Evolutionary conservation across 352 stramenopile species (phyloP).

Genomic region (Phytopythium cucurbitacearum): DNA sequence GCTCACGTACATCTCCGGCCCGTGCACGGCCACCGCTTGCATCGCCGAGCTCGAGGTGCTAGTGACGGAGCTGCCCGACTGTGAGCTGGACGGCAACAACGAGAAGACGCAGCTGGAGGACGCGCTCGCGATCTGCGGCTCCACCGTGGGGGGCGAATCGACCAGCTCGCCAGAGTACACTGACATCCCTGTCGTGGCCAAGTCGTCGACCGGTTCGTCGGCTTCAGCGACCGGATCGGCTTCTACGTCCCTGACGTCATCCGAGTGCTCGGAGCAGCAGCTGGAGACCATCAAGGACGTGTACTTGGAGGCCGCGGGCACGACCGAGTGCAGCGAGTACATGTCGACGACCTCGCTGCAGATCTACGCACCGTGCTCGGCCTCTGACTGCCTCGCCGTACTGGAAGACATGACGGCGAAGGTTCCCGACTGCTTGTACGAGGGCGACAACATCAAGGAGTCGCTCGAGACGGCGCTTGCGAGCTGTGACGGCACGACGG

Average conservation of each 20-base stretch:
- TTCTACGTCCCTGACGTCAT: background rate
- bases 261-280: conserved; percentile 2
- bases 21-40: conserved; percentile 14
- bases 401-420: conserved; percentile 10
- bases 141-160: conserved; percentile 4
- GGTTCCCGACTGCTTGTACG: conserved; percentile 20
- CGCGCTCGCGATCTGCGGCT: conserved; percentile 9
- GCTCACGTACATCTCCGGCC: conserved; percentile 11
- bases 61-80: conserved; percentile 10
- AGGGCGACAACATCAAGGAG: conserved; percentile 22
- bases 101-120: conserved; percentile 17
- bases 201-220: background rate
- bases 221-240: background rate
- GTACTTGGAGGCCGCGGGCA: conserved; percentile 21
- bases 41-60: conserved; percentile 9
- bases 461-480: conserved; percentile 11
- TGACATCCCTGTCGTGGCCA: conserved; percentile 15
- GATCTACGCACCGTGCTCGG: conserved; percentile 17
- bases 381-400: conserved; percentile 14
- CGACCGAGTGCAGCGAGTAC: conserved; percentile 16
- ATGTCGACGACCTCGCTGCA: conserved; percentile 12
- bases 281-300: conserved; percentile 5
- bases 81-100: conserved; percentile 15
- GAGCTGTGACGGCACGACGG: background rate
- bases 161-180: conserved; percentile 10